phyloP scores from a whole-genome alignment of 2,329 filamentous ascomycete genomes.

The Aureobasidium sp. region DNA sequence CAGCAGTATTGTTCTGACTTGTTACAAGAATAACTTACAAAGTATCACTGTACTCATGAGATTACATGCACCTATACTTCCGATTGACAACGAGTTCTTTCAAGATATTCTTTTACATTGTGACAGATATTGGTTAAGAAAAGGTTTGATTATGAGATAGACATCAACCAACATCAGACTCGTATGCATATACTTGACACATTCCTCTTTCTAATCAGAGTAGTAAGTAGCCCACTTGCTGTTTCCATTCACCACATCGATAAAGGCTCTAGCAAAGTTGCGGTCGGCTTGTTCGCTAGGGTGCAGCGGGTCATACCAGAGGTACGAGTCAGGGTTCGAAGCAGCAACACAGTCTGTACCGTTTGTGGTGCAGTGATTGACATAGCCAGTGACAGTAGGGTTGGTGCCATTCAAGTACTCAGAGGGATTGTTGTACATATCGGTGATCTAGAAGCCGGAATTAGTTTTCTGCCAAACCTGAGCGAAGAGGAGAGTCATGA shows the following conservation, averaged over 20 bases:
- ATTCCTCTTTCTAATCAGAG: neutral
- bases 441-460: constrained; percentile 40
- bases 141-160: no score
- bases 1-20: no score
- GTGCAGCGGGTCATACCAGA: constrained; percentile 72
- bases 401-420: constrained; percentile 55
- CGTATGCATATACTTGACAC: neutral
- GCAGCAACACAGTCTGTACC: constrained; percentile 37
- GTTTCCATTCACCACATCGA: constrained; percentile 46
- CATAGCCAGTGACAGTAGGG: constrained; percentile 57
- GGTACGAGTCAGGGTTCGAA: constrained; percentile 50
- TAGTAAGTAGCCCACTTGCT: constrained; percentile 43
- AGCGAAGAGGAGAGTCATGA: neutral
- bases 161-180: no score
- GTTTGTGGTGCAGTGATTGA: constrained; percentile 46
- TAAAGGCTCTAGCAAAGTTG: constrained; percentile 51
- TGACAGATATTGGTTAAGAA: no score
- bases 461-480: neutral
- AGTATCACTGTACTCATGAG: no score
- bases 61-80: no score
- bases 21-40: no score
- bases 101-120: no score
- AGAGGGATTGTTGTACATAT: constrained; percentile 56
- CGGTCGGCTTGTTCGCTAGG: constrained; percentile 58
- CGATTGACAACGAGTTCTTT: no score